Conservation (phyloP, 768 basidiomycete species). For the Hericium rajendrae region DNA sequence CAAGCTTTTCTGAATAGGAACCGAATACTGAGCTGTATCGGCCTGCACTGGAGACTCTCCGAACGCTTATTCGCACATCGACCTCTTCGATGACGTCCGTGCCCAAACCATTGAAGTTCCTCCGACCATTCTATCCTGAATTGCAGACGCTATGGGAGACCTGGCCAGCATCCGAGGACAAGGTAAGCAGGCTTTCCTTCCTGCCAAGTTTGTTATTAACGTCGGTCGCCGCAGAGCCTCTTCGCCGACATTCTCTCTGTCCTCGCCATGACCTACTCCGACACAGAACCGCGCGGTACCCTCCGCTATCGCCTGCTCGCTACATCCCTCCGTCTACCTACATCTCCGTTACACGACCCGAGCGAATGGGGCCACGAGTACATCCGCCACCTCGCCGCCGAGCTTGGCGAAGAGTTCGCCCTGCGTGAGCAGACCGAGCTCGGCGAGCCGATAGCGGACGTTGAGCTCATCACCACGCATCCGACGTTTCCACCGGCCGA, state of each 20-base stretch:
- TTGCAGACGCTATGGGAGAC: slow-evolving; percentile 77
- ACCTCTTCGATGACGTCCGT: slow-evolving; percentile 99
- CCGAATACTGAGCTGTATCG: slow-evolving; percentile 74
- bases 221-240: slow-evolving; percentile 47
- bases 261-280: slow-evolving; percentile 98
- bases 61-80: slow-evolving; percentile 89
- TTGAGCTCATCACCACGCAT: slow-evolving; percentile 3
- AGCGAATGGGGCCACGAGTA: slow-evolving; percentile 99
- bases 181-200: slow-evolving; percentile 31
- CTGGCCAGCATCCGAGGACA: slow-evolving; percentile 71
- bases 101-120: slow-evolving; percentile 96
- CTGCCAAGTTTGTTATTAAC: slow-evolving; percentile 4
- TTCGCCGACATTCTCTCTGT: slow-evolving; percentile 97
- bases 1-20: slow-evolving; percentile 49
- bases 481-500: background rate
- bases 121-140: slow-evolving; percentile 87
- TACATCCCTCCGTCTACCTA: slow-evolving; percentile 52
- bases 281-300: slow-evolving; percentile 93
- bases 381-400: slow-evolving; percentile 91
- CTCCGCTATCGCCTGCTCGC: slow-evolving; percentile 86
- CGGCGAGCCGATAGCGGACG: slow-evolving; percentile 12
- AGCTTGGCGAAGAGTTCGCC: slow-evolving; percentile 89
- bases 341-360: slow-evolving; percentile 71
- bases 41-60: slow-evolving; percentile 86
- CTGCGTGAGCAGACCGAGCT: slow-evolving; percentile 51